phyloP scores from a whole-genome alignment of 2,329 filamentous ascomycete genomes.

The Arachnomyces sp. region DNA sequence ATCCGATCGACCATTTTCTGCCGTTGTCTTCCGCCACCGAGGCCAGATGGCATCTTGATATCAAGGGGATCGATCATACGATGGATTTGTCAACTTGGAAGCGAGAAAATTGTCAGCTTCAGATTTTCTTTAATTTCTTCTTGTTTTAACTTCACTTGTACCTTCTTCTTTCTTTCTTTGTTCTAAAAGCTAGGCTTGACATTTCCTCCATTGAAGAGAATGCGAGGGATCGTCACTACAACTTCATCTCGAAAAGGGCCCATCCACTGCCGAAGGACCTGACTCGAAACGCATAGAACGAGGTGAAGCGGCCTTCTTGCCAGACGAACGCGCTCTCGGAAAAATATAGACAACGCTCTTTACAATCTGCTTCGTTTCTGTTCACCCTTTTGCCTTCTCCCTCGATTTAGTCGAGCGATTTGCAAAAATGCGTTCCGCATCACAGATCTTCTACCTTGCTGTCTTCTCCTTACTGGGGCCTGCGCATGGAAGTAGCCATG shows the following conservation, averaged over 20 bases:
- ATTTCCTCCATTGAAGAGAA: no score
- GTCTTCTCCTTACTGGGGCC: slow-evolving; percentile 52
- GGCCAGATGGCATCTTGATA: slow-evolving; percentile 7
- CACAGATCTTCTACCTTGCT: slow-evolving; percentile 54
- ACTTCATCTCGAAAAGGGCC: no score
- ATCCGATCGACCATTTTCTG: no score
- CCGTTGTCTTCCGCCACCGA: slow-evolving; percentile 6
- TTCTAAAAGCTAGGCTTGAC: no score
- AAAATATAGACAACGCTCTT: neutral
- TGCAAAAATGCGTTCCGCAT: slow-evolving; percentile 44
- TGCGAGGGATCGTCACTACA: no score
- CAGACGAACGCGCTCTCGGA: neutral
- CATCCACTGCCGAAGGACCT: no score
- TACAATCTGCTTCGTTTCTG: neutral
- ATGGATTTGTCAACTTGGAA: slow-evolving; percentile 4
- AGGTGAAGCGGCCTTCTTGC: no score
- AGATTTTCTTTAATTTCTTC: no score
- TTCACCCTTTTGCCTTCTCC: neutral
- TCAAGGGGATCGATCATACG: neutral
- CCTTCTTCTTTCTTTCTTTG: no score
- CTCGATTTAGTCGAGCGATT: neutral
- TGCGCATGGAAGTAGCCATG: slow-evolving; percentile 39
- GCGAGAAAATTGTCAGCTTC: slow-evolving; percentile 3
- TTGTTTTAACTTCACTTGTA: no score
- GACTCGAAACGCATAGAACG: no score